Evolutionary conservation across 257 asterid species (phyloP), one percentile per base, ranked within the genome.

Genomic region (Salvia miltiorrhiza): DNA sequence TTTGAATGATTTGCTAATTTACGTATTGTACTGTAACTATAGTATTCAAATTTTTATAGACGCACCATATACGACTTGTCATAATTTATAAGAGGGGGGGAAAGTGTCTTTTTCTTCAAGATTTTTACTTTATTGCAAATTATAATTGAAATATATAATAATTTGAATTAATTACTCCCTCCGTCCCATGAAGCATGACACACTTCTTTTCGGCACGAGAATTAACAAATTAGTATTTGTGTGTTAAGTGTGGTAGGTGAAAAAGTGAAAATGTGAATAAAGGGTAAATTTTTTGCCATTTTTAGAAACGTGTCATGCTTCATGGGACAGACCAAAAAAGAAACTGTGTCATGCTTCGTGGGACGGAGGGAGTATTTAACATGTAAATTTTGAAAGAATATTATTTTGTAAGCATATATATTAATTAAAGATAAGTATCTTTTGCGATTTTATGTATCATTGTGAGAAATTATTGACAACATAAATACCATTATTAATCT

Each of bases 41-140:
- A 71, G 63, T 43, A 14, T 39, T 57, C 55, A 20, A 58, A 64
- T 64, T 60, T 57, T 68, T 66, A 52, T 35, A 33, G 49, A 68
- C 39, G 11, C 62, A 57, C 44, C 61, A 20, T 40, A 66, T 72
- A 65, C 41, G 48, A 59, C 57, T n/a, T 19, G 17, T 9, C 1
- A 56, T 33, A 32, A 4, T 1, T 11, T 13, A n/a, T n/a, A 67
- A 7, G 16, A 48, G n/a, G n/a, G 35, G 35, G 8, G 24, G 40
- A 75, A 28, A 39, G 73, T 56, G 61, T 61, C 54, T 43, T 67
- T 73, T 67, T 59, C 67, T 72, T 59, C 61, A 67, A 67, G 68
- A 77, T 77, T 49, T 77, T 72, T 72, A 68, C 47, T 35, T 57
- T 39, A 39, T 58, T 65, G 70, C 70, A 12, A 48, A 50, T 47